Evolutionary conservation across 139 green algal genomes (phyloP).

Genomic region (Astrephomene gubernaculifera): DNA sequence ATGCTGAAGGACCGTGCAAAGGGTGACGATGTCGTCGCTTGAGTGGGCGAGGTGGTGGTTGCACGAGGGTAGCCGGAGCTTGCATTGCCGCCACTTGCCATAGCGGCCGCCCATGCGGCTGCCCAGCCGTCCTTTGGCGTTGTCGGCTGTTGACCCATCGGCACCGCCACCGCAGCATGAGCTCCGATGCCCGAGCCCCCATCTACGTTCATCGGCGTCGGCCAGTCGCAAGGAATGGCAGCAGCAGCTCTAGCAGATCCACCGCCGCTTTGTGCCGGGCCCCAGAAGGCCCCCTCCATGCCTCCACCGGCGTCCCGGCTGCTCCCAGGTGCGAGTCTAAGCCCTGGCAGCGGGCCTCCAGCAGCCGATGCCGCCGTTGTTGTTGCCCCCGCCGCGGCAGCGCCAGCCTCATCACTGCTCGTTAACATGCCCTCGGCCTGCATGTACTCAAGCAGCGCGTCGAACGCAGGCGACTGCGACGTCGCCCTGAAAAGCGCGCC

Average conservation of each 20-base stretch:
- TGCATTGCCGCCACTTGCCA: background rate
- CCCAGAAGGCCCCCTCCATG: no score
- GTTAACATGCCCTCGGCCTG: conserved; percentile 11
- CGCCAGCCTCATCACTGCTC: background rate
- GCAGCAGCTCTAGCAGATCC: no score
- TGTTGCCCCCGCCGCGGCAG: background rate
- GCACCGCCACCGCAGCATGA: background rate
- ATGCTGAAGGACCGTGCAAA: background rate
- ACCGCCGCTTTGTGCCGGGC: no score
- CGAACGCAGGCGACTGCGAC: background rate
- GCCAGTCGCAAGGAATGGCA: no score
- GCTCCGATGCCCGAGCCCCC: background rate
- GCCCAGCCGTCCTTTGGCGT: conserved; percentile 11
- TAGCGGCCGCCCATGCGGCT: conserved; percentile 8
- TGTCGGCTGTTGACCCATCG: background rate
- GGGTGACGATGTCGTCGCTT: background rate
- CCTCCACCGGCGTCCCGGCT: no score
- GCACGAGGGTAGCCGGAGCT: background rate
- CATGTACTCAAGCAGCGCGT: conserved; percentile 24
- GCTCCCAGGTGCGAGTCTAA: no score
- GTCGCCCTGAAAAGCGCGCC: no score
- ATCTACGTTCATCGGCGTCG: no score
- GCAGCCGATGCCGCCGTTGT: background rate
- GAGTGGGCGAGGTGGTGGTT: background rate
- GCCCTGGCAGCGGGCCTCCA: no score